Evolutionary conservation across 1,284 basidiomycete genomes (phyloP).

Genomic region (Ustilago bromivora): DNA sequence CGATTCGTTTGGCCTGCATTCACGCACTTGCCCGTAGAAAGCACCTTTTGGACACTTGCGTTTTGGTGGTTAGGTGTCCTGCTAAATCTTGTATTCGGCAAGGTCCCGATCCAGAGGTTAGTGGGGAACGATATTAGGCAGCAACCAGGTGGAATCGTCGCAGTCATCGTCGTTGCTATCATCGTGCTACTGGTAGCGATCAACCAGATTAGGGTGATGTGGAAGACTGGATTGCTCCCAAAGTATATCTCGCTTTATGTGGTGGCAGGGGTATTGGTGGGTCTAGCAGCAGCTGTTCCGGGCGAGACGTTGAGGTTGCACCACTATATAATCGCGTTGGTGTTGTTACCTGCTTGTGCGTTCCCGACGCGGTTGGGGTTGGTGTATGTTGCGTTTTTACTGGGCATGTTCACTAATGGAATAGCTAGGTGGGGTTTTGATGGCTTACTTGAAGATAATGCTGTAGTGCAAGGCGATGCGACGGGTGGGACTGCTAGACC

Average conservation of each 20-base stretch:
- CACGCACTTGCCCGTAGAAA: constrained; percentile 78
- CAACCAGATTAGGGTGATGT: constrained; percentile 85
- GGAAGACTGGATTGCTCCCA: constrained; percentile 83
- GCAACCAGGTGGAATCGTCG: constrained; percentile 79
- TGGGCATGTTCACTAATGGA: constrained; percentile 79
- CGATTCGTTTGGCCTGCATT: constrained; percentile 82
- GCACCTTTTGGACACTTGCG: constrained; percentile 79
- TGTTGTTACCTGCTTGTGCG: constrained; percentile 81
- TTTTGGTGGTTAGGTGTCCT: constrained; percentile 82
- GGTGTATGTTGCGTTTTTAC: constrained; percentile 81
- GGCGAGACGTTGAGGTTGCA: constrained; percentile 69
- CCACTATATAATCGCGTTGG: constrained; percentile 79
- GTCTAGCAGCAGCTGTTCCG: constrained; percentile 80
- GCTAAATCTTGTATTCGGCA: constrained; percentile 66
- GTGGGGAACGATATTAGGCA: constrained; percentile 78
- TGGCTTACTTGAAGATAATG: constrained; percentile 81
- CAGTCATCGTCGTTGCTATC: constrained; percentile 79
- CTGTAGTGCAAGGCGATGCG: constrained; percentile 82
- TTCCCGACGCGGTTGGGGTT: constrained; percentile 84
- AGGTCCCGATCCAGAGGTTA: constrained; percentile 73
- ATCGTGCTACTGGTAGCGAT: constrained; percentile 71
- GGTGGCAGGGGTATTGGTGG: constrained; percentile 76
- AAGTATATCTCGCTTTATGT: constrained; percentile 74
- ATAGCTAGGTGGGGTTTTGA: constrained; percentile 73
- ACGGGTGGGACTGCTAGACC: constrained; percentile 79